These are phyloP conservation scores for Saturnispora gosingensis DNA, from an alignment of 805 yeast species.

Conservation along the genomic window DNA sequence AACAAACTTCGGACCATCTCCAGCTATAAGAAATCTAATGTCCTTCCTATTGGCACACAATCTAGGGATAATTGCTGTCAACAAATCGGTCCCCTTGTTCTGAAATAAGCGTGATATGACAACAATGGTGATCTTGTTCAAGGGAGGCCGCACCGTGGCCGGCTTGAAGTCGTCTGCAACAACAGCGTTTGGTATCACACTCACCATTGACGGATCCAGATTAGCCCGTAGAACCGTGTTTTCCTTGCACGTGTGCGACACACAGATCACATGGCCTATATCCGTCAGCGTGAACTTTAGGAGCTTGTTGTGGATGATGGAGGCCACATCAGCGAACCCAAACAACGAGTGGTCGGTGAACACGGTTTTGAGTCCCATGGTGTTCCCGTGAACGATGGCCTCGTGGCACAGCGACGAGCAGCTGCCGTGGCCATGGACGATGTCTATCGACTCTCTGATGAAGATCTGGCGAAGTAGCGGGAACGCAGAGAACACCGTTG, in stretches of 20 bases:
- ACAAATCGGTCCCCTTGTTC: constrained; percentile 91
- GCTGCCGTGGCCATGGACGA: constrained; percentile 94
- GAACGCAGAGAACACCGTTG: constrained; percentile 81
- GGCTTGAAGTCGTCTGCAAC: constrained; percentile 75
- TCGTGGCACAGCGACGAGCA: constrained; percentile 82
- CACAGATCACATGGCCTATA: constrained; percentile 91
- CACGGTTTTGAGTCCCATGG: constrained; percentile 87
- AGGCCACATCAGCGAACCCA: constrained; percentile 82
- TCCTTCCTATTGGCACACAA: constrained; percentile 56
- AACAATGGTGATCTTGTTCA: constrained; percentile 62
- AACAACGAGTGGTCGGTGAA: constrained; percentile 94
- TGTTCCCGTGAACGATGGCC: constrained; percentile 80
- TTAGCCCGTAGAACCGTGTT: constrained; percentile 86
- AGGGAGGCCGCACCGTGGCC: constrained; percentile 21
- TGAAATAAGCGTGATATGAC: constrained; percentile 87
- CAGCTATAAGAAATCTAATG: constrained; percentile 81
- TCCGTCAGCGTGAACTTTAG: constrained; percentile 77
- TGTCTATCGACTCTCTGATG: constrained; percentile 75
- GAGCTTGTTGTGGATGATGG: constrained; percentile 79
- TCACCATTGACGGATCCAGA: constrained; percentile 64
- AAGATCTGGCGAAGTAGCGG: constrained; percentile 80
- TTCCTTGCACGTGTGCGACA: constrained; percentile 92
- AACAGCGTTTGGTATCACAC: constrained; percentile 96
- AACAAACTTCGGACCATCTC: constrained; percentile 92
- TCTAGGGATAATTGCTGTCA: constrained; percentile 76